Evolutionary conservation across 129 eudicot genomes (phyloP).

Genomic region (Erigeron canadensis): DNA sequence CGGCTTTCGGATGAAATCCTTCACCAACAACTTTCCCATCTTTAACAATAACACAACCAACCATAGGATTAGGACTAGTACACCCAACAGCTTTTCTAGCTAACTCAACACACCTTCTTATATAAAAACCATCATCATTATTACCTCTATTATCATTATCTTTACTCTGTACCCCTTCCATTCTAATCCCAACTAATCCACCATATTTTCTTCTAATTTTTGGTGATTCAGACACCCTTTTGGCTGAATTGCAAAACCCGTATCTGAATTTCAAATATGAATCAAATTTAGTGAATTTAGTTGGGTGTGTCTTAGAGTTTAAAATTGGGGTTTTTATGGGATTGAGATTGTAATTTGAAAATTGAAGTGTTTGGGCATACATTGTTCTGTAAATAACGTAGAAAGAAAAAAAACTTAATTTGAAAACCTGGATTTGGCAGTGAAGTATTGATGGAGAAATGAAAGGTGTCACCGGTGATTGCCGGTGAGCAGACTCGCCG

Average conservation of each 20-base stretch:
- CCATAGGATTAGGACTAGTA: constrained; percentile 99
- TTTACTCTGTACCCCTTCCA: constrained; percentile 36
- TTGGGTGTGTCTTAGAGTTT: constrained; percentile 23
- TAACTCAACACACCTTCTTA: constrained; percentile 79
- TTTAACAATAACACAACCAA: constrained; percentile 95
- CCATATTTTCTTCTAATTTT: constrained; percentile 30
- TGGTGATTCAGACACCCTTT: constrained; percentile 51
- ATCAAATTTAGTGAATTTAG: constrained; percentile 27
- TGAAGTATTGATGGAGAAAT: no score
- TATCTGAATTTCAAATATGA: constrained; percentile 29
- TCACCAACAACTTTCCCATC: constrained; percentile 89
- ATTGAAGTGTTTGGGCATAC: constrained; percentile 48
- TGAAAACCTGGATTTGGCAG: not conserved
- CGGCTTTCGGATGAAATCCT: constrained; percentile 99
- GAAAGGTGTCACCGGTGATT: no score
- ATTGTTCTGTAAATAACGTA: constrained; percentile 30
- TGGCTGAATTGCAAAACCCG: constrained; percentile 53
- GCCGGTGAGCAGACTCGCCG: no score
- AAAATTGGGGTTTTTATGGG: constrained; percentile 25
- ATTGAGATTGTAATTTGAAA: constrained; percentile 27
- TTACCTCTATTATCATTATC: constrained; percentile 12
- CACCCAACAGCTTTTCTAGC: constrained; percentile 74
- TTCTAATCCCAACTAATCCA: constrained; percentile 45
- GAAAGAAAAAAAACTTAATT: not conserved
- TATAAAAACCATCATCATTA: constrained; percentile 68